Evolutionary conservation across 2,329 filamentous ascomycete species (phyloP).

Genomic region (Arachnomyces sp.): DNA sequence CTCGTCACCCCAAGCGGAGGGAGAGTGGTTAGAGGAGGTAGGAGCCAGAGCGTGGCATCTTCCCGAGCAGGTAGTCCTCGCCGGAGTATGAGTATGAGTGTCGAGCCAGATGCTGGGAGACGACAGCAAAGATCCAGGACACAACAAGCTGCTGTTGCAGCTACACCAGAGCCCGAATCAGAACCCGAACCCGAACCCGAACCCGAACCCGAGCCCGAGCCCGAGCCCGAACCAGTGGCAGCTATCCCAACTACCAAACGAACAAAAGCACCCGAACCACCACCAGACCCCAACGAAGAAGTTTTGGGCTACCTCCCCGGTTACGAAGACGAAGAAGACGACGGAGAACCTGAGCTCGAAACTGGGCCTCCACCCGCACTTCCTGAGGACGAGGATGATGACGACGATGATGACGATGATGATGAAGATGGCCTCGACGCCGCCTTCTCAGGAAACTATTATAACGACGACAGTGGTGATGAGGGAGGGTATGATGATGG

Average conservation of each 20-base stretch:
- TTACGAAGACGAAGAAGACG: constrained; percentile 18
- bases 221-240: not conserved
- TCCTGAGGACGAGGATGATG: constrained; percentile 26
- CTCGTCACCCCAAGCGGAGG: constrained; percentile 9
- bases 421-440: constrained; percentile 26
- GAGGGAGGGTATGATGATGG: constrained; percentile 29
- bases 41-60: constrained; percentile 20
- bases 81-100: constrained; percentile 27
- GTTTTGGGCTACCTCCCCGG: constrained; percentile 17
- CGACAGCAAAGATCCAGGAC: constrained; percentile 20
- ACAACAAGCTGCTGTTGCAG: constrained; percentile 11
- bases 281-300: constrained; percentile 17
- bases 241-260: too few species aligned
- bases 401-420: constrained; percentile 27
- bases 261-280: constrained; percentile 4
- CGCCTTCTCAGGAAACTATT: constrained; percentile 31
- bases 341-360: constrained; percentile 19
- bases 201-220: not conserved
- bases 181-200: constrained; percentile 2
- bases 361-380: constrained; percentile 12
- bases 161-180: constrained; percentile 10
- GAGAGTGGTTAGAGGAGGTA: not conserved
- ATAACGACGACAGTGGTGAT: constrained; percentile 21
- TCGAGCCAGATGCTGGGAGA: constrained; percentile 11
- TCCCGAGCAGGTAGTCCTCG: constrained; percentile 7